Percentiles rank a stretch among this genome's conserved stretches.
Conservation (phyloP, 805 yeast species). For the Ogataea wickerhamii region DNA sequence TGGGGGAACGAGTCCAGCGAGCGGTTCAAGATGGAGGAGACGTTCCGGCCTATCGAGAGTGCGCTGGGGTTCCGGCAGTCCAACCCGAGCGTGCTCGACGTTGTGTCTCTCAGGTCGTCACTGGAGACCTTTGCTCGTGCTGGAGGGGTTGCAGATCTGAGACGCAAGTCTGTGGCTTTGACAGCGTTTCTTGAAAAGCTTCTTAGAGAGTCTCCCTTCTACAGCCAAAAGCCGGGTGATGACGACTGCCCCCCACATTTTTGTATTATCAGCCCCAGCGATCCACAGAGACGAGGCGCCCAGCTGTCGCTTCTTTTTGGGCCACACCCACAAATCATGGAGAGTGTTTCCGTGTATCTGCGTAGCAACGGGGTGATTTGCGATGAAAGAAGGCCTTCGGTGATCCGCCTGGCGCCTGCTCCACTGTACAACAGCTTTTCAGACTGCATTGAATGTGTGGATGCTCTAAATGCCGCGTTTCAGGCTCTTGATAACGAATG, state of each 20-base stretch:
- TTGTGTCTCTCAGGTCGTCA: constrained; percentile 67
- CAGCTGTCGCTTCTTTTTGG: constrained; percentile 75
- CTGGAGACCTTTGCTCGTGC: constrained; percentile 53
- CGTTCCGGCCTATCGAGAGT: constrained; percentile 75
- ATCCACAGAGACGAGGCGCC: constrained; percentile 62
- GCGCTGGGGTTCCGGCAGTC: constrained; percentile 89
- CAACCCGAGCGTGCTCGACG: constrained; percentile 85
- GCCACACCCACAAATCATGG: constrained; percentile 54
- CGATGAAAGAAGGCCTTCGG: constrained; percentile 88
- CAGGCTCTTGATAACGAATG: neutral
- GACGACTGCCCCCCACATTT: constrained; percentile 40
- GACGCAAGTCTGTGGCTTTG: constrained; percentile 53
- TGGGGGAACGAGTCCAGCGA: constrained; percentile 81
- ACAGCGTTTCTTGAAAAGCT: constrained; percentile 53
- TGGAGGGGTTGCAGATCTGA: constrained; percentile 62
- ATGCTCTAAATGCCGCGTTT: constrained; percentile 38
- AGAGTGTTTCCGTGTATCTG: constrained; percentile 47
- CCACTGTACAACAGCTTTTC: constrained; percentile 77
- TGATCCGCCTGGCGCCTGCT: constrained; percentile 83
- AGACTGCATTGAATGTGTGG: constrained; percentile 52
- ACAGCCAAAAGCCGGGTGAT: constrained; percentile 32
- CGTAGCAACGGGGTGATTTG: constrained; percentile 62
- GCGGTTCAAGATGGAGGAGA: constrained; percentile 76
- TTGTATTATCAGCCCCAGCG: constrained; percentile 71
- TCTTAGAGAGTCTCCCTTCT: constrained; percentile 46